Evolutionary conservation across 1,284 basidiomycete genomes (phyloP).

Genomic region (Takashimella koratensis): DNA sequence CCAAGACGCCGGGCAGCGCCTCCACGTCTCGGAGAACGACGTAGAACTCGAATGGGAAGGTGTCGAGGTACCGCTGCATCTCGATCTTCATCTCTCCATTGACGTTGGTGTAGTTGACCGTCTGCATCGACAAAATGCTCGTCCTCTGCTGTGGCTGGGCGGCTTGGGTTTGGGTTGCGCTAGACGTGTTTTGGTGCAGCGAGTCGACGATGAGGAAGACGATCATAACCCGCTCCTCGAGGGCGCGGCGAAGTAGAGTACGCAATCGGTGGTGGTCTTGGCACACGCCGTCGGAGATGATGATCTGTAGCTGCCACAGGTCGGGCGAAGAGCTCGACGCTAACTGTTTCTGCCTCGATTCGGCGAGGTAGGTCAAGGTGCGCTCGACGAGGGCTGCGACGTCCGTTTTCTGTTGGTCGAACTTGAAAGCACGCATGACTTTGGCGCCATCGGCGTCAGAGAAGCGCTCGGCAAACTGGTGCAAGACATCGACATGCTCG

Average conservation of each 20-base stretch:
- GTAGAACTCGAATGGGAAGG: conserved; percentile 98
- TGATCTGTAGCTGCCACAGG: conserved; percentile 96
- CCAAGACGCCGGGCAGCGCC: conserved; percentile 83
- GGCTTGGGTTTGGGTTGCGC: conserved; percentile 12
- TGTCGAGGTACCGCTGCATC: conserved; percentile 86
- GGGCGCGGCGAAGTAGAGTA: conserved; percentile 75
- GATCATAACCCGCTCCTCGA: conserved; percentile 89
- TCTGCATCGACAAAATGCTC: conserved; percentile 84
- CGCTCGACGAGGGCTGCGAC: conserved; percentile 81
- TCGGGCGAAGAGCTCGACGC: conserved; percentile 61
- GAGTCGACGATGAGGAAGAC: conserved; percentile 97
- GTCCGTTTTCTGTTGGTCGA: conserved; percentile 88
- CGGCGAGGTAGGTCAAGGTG: conserved; percentile 71
- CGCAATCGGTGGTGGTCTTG: conserved; percentile 88
- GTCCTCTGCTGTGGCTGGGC: conserved; percentile 15
- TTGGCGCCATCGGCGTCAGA: conserved; percentile 73
- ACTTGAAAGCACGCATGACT: conserved; percentile 80
- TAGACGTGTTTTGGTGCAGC: conserved; percentile 49
- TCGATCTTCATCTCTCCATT: conserved; percentile 83
- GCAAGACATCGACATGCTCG: conserved; percentile 78
- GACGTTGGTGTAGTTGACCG: conserved; percentile 80
- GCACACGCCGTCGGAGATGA: conserved; percentile 97
- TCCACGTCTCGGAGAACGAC: conserved; percentile 89
- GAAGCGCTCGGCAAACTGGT: conserved; percentile 76
- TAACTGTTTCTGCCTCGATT: conserved; percentile 64